Evolutionary conservation across 306 rosid genomes (phyloP).

Genomic region (Corylus americana): DNA sequence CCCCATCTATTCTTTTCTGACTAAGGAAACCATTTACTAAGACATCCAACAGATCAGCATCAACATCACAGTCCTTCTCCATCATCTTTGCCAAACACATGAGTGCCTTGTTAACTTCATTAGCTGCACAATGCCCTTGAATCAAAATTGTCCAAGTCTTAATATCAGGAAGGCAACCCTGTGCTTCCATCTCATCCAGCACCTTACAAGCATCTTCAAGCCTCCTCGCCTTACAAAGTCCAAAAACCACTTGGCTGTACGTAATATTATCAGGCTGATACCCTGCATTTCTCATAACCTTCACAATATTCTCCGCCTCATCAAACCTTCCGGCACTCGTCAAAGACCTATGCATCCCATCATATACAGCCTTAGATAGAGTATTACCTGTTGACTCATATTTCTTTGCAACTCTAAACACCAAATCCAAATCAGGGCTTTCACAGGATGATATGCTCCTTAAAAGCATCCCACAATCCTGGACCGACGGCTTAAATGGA

Average conservation of each 20-base stretch:
- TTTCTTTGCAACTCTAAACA: slow-evolving; percentile 61
- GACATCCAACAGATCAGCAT: slow-evolving; percentile 72
- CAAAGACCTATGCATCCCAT: slow-evolving; percentile 86
- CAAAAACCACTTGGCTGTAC: slow-evolving; percentile 76
- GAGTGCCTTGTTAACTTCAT: slow-evolving; percentile 62
- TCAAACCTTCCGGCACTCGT: slow-evolving; percentile 64
- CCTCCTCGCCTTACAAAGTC: slow-evolving; percentile 74
- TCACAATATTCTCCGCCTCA: slow-evolving; percentile 65
- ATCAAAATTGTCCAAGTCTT: slow-evolving; percentile 94
- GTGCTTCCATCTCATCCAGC: slow-evolving; percentile 77
- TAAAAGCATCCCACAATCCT: slow-evolving; percentile 59
- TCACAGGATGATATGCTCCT: slow-evolving; percentile 40
- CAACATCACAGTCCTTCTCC: slow-evolving; percentile 52
- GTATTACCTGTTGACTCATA: slow-evolving; percentile 55
- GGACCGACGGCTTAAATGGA: slow-evolving; percentile 63
- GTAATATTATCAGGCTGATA: slow-evolving; percentile 76
- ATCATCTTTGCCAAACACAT: slow-evolving; percentile 68
- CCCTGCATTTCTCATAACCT: slow-evolving; percentile 70
- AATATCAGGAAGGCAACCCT: slow-evolving; percentile 77
- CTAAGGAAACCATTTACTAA: slow-evolving; percentile 59
- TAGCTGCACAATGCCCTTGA: slow-evolving; percentile 77
- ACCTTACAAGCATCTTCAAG: slow-evolving; percentile 69
- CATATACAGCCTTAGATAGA: slow-evolving; percentile 67
- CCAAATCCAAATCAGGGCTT: slow-evolving; percentile 61
- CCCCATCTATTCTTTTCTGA: slow-evolving; percentile 56